These are phyloP conservation scores for Kazachstania psychrophila DNA, from an alignment of 805 yeast genomes.

Conservation along the genomic window DNA sequence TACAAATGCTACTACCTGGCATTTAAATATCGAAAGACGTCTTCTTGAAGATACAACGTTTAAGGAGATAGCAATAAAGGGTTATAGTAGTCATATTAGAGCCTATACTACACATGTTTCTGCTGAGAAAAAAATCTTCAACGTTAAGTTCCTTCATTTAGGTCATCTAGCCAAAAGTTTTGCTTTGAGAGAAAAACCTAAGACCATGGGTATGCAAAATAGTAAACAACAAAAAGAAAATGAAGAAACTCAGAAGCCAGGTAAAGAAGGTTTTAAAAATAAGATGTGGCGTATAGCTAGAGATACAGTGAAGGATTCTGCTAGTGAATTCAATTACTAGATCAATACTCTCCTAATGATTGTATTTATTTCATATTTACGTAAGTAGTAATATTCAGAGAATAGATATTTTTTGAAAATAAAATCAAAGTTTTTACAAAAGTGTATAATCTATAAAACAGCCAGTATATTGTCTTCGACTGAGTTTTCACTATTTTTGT, in stretches of 20 bases:
- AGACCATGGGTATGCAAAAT: constrained; percentile 47
- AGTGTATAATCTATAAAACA: constrained; percentile 17
- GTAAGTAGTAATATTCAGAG: no score
- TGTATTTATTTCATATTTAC: no score
- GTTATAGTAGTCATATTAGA: constrained; percentile 79
- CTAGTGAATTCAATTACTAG: constrained; percentile 62
- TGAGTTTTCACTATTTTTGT: constrained; percentile 12
- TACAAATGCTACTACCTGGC: constrained; percentile 93
- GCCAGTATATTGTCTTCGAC: constrained; percentile 26
- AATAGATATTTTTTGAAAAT: no score
- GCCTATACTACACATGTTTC: constrained; percentile 94
- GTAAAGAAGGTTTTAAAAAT: constrained; percentile 59
- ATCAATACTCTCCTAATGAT: no score
- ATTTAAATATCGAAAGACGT: constrained; percentile 82
- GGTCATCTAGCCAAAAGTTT: constrained; percentile 96
- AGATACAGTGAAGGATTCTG: constrained; percentile 51
- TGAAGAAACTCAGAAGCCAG: constrained; percentile 33
- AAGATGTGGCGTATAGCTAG: constrained; percentile 71
- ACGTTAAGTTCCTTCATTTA: constrained; percentile 72
- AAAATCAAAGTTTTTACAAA: no score
- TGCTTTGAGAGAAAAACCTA: constrained; percentile 91
- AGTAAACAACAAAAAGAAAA: constrained; percentile 22
- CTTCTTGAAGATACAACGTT: constrained; percentile 55
- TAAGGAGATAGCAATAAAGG: constrained; percentile 63
- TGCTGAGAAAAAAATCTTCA: constrained; percentile 69